phyloP scores from a whole-genome alignment of 1,284 basidiomycete species.

The Anthracocystis setariae region DNA sequence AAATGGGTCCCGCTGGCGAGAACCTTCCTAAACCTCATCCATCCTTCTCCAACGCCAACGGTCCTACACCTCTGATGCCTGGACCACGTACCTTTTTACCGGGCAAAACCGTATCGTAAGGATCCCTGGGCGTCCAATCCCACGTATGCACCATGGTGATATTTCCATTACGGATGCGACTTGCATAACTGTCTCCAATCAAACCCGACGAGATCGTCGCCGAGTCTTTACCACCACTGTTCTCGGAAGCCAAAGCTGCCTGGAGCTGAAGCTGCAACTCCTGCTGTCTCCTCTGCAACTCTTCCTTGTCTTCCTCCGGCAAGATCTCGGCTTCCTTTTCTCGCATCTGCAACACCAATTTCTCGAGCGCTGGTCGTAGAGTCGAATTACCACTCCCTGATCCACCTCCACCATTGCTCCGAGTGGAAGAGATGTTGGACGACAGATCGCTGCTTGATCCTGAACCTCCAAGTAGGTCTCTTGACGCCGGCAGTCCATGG shows the following conservation, averaged over 20 bases:
- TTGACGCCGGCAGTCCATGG: slow-evolving; percentile 60
- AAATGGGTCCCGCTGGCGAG: too few relatives aligned
- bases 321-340: slow-evolving; percentile 41
- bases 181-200: slow-evolving; percentile 48
- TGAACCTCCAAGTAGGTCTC: slow-evolving; percentile 55
- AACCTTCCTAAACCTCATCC: too few relatives aligned
- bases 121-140: slow-evolving; percentile 55
- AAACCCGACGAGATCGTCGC: slow-evolving; percentile 33
- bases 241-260: slow-evolving; percentile 42
- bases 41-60: slow-evolving; percentile 36
- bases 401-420: slow-evolving; percentile 49
- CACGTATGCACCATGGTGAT: slow-evolving; percentile 61
- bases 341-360: slow-evolving; percentile 46
- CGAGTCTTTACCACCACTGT: slow-evolving; percentile 29
- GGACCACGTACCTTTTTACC: slow-evolving; percentile 31
- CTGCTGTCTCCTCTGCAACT: slow-evolving; percentile 45
- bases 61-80: slow-evolving; percentile 24
- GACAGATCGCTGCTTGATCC: slow-evolving; percentile 50
- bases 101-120: slow-evolving; percentile 40
- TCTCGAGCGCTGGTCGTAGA: slow-evolving; percentile 52
- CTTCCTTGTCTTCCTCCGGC: slow-evolving; percentile 45
- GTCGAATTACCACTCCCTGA: slow-evolving; percentile 57
- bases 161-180: slow-evolving; percentile 48
- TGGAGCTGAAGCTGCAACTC: slow-evolving; percentile 51
- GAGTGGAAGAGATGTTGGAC: slow-evolving; percentile 50